Evolutionary conservation across 148 eudicot species (phyloP).

Genomic region (Talinum fruticosum): DNA sequence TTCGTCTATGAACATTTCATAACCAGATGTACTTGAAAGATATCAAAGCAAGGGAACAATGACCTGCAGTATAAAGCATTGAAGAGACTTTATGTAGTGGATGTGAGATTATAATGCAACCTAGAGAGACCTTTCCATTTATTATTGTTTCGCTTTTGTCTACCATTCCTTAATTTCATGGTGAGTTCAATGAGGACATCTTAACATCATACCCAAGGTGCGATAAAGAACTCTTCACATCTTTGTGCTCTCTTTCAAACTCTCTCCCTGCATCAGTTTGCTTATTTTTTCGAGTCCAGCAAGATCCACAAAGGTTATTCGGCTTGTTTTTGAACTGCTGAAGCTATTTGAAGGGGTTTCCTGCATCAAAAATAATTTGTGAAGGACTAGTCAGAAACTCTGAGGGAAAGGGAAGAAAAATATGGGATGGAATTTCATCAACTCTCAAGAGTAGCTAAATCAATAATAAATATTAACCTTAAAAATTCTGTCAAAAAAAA

Average conservation of each 20-base stretch:
- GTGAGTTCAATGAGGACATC: neutral
- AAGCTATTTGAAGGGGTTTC: constrained; percentile 66
- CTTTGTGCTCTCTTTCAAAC: constrained; percentile 59
- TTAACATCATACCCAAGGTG: constrained; percentile 66
- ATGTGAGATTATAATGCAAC: no score
- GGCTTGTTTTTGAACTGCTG: constrained; percentile 82
- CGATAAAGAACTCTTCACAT: constrained; percentile 71
- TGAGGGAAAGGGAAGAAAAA: neutral
- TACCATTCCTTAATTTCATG: neutral
- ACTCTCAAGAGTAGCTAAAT: neutral
- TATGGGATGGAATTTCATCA: neutral
- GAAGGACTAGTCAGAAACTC: neutral
- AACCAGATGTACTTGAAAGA: no score
- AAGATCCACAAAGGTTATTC: constrained; percentile 82
- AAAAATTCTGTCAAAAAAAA: no score
- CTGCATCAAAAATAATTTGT: constrained; percentile 30
- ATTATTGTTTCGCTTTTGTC: neutral
- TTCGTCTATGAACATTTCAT: no score
- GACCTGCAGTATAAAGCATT: no score
- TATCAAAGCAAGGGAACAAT: no score
- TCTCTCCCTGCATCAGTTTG: constrained; percentile 53
- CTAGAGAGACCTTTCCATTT: neutral
- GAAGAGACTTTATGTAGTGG: no score
- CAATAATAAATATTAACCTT: no score
- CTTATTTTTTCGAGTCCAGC: constrained; percentile 71